Base-by-base conservation (phyloP, 768 basidiomycete genomes). In the Termitomyces sp. region DNA sequence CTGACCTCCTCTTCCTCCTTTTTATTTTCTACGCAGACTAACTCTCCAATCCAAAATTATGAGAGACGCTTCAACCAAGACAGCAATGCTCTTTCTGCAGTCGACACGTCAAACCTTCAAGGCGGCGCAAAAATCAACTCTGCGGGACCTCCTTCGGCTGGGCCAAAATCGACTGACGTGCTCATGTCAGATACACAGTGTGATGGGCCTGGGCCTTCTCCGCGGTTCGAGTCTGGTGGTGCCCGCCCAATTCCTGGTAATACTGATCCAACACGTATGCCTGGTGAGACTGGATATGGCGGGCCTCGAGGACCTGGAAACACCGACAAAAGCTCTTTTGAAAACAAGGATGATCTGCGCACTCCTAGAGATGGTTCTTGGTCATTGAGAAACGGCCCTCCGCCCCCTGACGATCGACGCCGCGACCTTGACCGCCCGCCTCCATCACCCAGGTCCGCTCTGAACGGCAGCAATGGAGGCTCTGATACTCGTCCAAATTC, bases 351-450 rank as follows among this genome's bases (percentile, higher is more conserved):
- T 61, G 73, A 73, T 57, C 17, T 63, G 31, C 66, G 64, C 43
- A 49, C 57, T 51, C 51, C 71, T 31, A 64, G 63, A 36, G 73
- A 74, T 8, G 51, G 56, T 40, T 29, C 63, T 37, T 74, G 76
- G 76, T 67, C 71, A 32, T 63, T 65, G 57, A 71, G 66, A 64
- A 71, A 72, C 17, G 63, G 66, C 11, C 60, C 62, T 34, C 54
- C 38, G 38, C 48, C 60, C 34, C 60, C 61, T 51, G 75, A 77
- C 54, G 72, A 77, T 56, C 71, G 62, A 67, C 76, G 67, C 20
- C 66, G 64, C 48, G 74, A 76, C 37, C 47, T 57, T 56, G 72
- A 72, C 46, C 69, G 59, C 43, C 66, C 65, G 9, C 60, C 59
- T 49, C 50, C 59, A 25, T 67, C 65, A 17, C 64, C 68, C 17